Percentiles rank a stretch among this genome's conserved stretches.
Conservation (phyloP, 257 asterid genomes). For the Lantana camara region DNA sequence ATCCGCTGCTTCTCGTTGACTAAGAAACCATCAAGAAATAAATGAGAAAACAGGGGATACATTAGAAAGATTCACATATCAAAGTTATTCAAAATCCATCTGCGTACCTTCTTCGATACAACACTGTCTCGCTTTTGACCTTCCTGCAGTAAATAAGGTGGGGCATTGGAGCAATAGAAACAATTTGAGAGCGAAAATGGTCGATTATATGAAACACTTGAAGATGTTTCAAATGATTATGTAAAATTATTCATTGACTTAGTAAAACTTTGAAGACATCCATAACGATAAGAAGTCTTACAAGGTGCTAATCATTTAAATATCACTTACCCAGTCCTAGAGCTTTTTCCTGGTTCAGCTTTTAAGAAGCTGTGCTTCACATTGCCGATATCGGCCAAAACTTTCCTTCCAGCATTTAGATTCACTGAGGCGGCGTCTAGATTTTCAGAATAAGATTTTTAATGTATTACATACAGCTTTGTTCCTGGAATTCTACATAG, state of each 20-base stretch:
- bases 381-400: conserved; percentile 83
- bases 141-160: conserved; percentile 30
- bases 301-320: conserved; percentile 5
- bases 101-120: conserved; percentile 31
- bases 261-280: neutral
- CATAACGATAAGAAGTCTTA: neutral
- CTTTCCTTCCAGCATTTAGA: conserved; percentile 61
- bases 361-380: conserved; percentile 47
- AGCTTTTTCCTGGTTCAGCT: conserved; percentile 39
- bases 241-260: neutral
- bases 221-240: conserved; percentile 10
- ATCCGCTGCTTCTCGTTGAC: conserved; percentile 46
- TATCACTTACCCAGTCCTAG: conserved; percentile 56
- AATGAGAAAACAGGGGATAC: conserved; percentile 20
- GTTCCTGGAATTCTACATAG: conserved; percentile 7
- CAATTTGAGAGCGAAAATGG: conserved; percentile 14
- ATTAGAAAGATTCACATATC: conserved; percentile 14
- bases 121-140: conserved; percentile 26
- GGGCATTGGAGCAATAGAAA: conserved; percentile 24
- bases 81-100: neutral
- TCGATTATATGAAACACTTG: conserved; percentile 7
- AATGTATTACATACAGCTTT: conserved; percentile 1
- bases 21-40: conserved; percentile 27
- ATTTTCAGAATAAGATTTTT: conserved; percentile 23
- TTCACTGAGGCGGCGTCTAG: conserved; percentile 47